These are phyloP conservation scores for Ceriops zippeliana DNA, from an alignment of 345 rosid genomes.

Conservation along the genomic window DNA sequence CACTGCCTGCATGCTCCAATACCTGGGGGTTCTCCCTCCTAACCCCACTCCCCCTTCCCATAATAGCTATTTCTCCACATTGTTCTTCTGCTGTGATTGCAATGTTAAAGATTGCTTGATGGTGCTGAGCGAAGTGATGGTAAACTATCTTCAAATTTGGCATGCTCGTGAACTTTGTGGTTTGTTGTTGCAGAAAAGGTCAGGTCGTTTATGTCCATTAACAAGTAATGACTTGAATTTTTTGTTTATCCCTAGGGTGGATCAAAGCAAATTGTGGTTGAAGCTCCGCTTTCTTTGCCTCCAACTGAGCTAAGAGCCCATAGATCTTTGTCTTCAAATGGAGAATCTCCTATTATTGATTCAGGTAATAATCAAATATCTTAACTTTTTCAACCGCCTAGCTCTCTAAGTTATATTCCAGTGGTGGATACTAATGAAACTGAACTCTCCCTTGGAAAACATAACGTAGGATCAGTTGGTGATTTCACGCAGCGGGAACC, in stretches of 20 bases:
- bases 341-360: constrained; percentile 26
- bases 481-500: constrained; percentile 28
- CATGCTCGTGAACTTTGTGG: neutral
- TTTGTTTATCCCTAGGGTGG: constrained; percentile 48
- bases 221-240: neutral
- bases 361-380: constrained; percentile 30
- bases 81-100: neutral
- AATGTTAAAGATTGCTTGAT: neutral
- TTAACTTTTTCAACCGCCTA: constrained; percentile 30
- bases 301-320: constrained; percentile 29
- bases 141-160: neutral
- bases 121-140: neutral
- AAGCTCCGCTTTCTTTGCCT: constrained; percentile 37
- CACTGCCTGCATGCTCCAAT: neutral
- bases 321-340: constrained; percentile 39
- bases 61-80: neutral
- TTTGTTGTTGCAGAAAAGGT: neutral
- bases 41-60: no score
- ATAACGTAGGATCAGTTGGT: constrained; percentile 12
- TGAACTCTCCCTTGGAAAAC: constrained; percentile 27
- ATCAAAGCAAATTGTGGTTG: constrained; percentile 50
- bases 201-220: neutral
- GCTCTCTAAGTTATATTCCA: constrained; percentile 16
- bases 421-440: constrained; percentile 28
- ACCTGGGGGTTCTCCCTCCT: no score